Evolutionary conservation across 257 asterid genomes (phyloP), one percentile per base, ranked within the genome.

Genomic region (Thymus mandschuricus): DNA sequence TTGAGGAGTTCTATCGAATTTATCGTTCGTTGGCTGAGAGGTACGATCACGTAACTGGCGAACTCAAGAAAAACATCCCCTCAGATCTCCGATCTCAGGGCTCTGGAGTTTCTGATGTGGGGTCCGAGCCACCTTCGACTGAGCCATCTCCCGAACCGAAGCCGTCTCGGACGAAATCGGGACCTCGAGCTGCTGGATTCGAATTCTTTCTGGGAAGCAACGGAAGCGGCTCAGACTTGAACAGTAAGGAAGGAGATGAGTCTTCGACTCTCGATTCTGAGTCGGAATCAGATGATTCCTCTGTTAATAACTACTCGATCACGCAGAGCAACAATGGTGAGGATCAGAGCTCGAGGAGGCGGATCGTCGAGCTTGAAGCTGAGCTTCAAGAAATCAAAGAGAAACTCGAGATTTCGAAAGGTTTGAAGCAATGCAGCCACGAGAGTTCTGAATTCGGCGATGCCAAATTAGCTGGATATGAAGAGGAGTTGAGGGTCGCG

Each of bases 31-130:
- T 88, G 72, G 95, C 97, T 0, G 96, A 90, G 69, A 81, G 87
- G 48, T 88, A 86, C 11, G 96, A 88, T 73, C 69, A 79, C 11
- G 91, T 87, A n/a, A 86, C 90, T 0, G 93, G 96, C n/a, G 96
- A 90, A 45, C 84, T 90, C 3, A 82, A 81, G 46, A 86, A 77
- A 60, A 88, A 57, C 55, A 73, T 90, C 13, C 97, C 96, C 52
- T 83, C 91, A 0, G 98, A 95, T 82, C 88, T 95, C 73, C 98
- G 85, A 73, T 95, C 99, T 57, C 96, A 92, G 67, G 89, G 96
- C 63, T 95, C 99, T 0, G 93, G 97, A 55, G 59, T 87, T 29
- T 92, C 97, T 2, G 97, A 92, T 27, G 76, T 60, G 3, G 86
- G 95, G 49, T 88, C 97, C 6, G 99, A 95, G 71, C 86, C 87